Percentiles rank a stretch among this genome's conserved stretches.
Conservation (phyloP, 352 stramenopile species). For the Pythium scleroteichum region DNA sequence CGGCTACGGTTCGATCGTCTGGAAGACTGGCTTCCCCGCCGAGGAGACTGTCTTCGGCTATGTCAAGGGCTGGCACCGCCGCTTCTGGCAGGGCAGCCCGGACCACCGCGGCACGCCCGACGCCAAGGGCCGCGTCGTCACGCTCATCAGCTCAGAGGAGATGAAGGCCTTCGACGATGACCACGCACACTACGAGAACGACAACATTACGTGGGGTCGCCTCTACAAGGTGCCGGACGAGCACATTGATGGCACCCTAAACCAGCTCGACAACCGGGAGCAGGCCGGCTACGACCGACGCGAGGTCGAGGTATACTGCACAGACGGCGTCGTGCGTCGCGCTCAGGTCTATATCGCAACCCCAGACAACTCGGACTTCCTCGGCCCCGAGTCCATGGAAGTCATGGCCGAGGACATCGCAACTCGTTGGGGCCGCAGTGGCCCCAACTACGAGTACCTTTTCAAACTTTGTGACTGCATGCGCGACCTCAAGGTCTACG, state of each 20-base stretch:
- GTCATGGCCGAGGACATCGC: conserved; percentile 83
- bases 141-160: conserved; percentile 77
- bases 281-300: conserved; percentile 81
- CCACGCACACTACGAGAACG: conserved; percentile 55
- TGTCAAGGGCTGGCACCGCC: conserved; percentile 82
- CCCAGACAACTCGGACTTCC: conserved; percentile 81
- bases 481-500: conserved; percentile 65
- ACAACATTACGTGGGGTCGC: conserved; percentile 82
- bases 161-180: conserved; percentile 78
- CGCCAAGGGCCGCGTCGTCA: conserved; percentile 80
- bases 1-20: conserved; percentile 82
- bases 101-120: conserved; percentile 84
- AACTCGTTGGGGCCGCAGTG: conserved; percentile 64
- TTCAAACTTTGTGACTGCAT: conserved; percentile 83
- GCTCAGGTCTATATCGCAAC: conserved; percentile 87
- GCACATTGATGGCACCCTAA: conserved; percentile 72
- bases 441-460: conserved; percentile 86
- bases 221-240: conserved; percentile 85
- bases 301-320: conserved; percentile 77
- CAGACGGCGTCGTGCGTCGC: conserved; percentile 58
- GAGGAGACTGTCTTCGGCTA: conserved; percentile 72
- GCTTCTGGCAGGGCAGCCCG: conserved; percentile 89
- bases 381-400: conserved; percentile 66
- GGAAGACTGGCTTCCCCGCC: conserved; percentile 72
- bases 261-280: conserved; percentile 84